Conservation (phyloP, 495 filamentous ascomycete genomes). For the Neurospora sp. region DNA sequence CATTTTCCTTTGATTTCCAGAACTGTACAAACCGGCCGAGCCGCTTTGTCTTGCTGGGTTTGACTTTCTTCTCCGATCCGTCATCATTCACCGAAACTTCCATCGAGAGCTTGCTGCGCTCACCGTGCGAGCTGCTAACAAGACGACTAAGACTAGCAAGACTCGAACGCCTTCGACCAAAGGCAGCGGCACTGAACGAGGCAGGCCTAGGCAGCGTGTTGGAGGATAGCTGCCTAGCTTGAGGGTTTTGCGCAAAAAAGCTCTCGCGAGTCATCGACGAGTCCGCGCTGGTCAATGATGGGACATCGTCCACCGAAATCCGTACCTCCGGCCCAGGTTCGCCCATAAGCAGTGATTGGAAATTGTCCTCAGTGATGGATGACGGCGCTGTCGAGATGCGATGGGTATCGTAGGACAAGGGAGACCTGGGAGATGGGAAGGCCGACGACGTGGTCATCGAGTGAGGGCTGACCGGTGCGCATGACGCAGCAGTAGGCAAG, state of each 20-base stretch:
- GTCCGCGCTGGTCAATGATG: constrained; percentile 75
- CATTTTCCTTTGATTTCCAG: constrained; percentile 51
- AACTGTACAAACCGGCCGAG: constrained; percentile 77
- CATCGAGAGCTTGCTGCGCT: constrained; percentile 72
- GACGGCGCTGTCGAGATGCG: constrained; percentile 63
- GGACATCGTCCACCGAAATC: constrained; percentile 75
- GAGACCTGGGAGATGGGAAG: constrained; percentile 47
- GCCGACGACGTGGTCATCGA: constrained; percentile 43
- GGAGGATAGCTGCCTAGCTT: constrained; percentile 27
- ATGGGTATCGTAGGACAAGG: constrained; percentile 56
- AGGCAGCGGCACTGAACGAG: constrained; percentile 56
- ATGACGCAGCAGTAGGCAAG: constrained; percentile 29
- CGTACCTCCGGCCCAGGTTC: constrained; percentile 57
- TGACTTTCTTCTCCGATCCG: constrained; percentile 49
- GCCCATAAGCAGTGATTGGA: constrained; percentile 50
- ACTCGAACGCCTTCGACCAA: constrained; percentile 69
- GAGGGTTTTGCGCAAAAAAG: constrained; percentile 25
- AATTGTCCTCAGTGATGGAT: constrained; percentile 58
- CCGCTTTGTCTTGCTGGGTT: constrained; percentile 60
- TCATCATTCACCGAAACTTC: constrained; percentile 45
- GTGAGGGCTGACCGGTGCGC: constrained; percentile 43
- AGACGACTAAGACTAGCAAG: constrained; percentile 78
- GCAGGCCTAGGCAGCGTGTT: constrained; percentile 42
- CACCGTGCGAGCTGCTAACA: constrained; percentile 65
- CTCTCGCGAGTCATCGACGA: constrained; percentile 72